These are phyloP conservation scores for Pichia thaimueangensis DNA, from an alignment of 805 yeast genomes.

Conservation along the genomic window DNA sequence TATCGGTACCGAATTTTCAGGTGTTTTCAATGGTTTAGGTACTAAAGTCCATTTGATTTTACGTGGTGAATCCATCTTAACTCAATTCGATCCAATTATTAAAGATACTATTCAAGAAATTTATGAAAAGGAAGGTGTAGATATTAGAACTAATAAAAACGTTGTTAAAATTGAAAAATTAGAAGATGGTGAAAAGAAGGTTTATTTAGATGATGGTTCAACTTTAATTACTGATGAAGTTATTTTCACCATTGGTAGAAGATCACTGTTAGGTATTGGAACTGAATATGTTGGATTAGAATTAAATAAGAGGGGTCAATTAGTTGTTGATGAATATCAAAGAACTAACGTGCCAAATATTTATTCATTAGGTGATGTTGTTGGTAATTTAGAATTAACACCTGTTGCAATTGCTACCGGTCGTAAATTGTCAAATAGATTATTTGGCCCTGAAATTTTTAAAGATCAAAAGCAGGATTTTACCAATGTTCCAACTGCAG, in stretches of 20 bases:
- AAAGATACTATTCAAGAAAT: constrained; percentile 74
- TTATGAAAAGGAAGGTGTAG: constrained; percentile 74
- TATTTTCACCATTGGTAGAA: constrained; percentile 94
- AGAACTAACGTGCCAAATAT: constrained; percentile 64
- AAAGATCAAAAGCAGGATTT: constrained; percentile 78
- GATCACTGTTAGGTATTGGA: constrained; percentile 65
- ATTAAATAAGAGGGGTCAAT: constrained; percentile 51
- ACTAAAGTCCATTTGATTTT: constrained; percentile 80
- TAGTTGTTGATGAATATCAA: constrained; percentile 84
- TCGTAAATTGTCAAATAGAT: constrained; percentile 82
- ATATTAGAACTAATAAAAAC: constrained; percentile 64
- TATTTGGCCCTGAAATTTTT: constrained; percentile 74
- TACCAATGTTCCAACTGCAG: constrained; percentile 83
- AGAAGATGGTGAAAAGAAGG: constrained; percentile 42
- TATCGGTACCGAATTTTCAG: constrained; percentile 93
- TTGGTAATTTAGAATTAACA: constrained; percentile 88
- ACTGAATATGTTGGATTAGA: constrained; percentile 71
- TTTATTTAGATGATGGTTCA: constrained; percentile 37
- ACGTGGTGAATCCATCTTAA: constrained; percentile 85
- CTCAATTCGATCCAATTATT: constrained; percentile 79
- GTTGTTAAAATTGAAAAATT: constrained; percentile 43
- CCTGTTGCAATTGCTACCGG: constrained; percentile 99
- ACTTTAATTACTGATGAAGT: constrained; percentile 66
- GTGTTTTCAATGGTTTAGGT: constrained; percentile 86
- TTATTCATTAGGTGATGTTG: constrained; percentile 89